A percentile compares a stretch with the other conserved stretches of the same genome.
These are phyloP conservation scores for Collybia sordida DNA, from an alignment of 768 basidiomycete genomes.

Conservation along the genomic window DNA sequence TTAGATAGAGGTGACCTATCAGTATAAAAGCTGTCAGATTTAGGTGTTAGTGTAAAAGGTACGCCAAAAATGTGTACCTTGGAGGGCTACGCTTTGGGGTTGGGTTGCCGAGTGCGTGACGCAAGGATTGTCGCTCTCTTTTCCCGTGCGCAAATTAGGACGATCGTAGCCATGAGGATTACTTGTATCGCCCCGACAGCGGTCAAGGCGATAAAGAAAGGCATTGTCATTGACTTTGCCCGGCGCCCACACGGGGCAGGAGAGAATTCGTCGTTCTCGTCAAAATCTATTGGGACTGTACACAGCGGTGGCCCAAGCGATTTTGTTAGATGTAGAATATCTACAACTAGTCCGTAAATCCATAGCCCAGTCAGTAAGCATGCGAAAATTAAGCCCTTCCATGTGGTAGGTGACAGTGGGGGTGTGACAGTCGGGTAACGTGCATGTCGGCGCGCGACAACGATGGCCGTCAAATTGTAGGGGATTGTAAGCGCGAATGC, in stretches of 20 bases:
- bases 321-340: background rate
- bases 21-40: too few relatives aligned
- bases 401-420: constrained; percentile 2
- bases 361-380: background rate
- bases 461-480: constrained; percentile 1
- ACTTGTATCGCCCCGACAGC: constrained; percentile 1
- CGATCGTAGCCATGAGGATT: background rate
- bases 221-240: constrained; percentile 4
- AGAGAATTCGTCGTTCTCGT: background rate
- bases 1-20: too few relatives aligned
- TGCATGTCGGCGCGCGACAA: constrained; percentile 4
- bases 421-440: constrained; percentile 2
- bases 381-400: constrained; percentile 4
- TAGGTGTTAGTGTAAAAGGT: too few relatives aligned
- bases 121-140: background rate
- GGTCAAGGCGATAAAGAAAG: constrained; percentile 3
- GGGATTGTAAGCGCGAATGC: constrained; percentile 5
- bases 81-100: background rate
- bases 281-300: background rate
- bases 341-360: constrained; percentile 4
- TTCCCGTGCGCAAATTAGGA: constrained; percentile 1
- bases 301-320: background rate
- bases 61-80: too few relatives aligned
- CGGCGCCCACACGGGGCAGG: constrained; percentile 1
- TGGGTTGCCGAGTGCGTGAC: background rate